phyloP scores from a whole-genome alignment of 2,329 filamentous ascomycete genomes.

The Fusarium mexicanum region DNA sequence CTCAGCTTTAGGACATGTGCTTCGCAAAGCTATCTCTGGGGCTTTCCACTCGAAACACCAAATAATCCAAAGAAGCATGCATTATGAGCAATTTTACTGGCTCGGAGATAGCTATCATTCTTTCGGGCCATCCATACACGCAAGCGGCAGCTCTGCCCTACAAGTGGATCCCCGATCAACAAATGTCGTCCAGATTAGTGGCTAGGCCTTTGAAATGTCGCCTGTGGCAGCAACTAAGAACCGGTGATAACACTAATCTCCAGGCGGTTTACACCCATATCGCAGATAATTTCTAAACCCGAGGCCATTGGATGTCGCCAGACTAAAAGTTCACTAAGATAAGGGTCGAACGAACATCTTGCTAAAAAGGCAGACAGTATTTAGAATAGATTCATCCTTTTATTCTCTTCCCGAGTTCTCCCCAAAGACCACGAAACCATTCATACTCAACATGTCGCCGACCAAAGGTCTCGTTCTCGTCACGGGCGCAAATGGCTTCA shows the following conservation, averaged over 20 bases:
- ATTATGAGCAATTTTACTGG: not conserved
- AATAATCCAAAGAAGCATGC: no score
- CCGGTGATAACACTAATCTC: conserved; percentile 2
- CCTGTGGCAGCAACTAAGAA: no score
- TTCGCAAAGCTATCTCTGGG: not conserved
- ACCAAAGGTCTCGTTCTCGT: conserved; percentile 11
- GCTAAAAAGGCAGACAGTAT: not conserved
- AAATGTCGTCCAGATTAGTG: not conserved
- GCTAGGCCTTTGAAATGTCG: not conserved
- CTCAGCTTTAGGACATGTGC: not conserved
- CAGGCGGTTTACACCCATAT: not conserved
- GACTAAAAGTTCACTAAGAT: not conserved
- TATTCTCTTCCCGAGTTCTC: not conserved
- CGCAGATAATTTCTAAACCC: not conserved
- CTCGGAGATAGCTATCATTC: not conserved
- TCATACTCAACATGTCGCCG: not conserved
- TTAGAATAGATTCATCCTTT: no score
- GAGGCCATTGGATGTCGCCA: not conserved
- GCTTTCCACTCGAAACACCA: not conserved
- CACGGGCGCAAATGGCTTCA: conserved; percentile 21
- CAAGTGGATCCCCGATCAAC: not conserved
- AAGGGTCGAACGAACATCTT: not conserved
- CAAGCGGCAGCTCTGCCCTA: not conserved
- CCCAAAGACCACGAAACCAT: no score
- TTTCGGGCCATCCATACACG: not conserved